phyloP scores from a whole-genome alignment of 345 rosid genomes.

The Populus alba region DNA sequence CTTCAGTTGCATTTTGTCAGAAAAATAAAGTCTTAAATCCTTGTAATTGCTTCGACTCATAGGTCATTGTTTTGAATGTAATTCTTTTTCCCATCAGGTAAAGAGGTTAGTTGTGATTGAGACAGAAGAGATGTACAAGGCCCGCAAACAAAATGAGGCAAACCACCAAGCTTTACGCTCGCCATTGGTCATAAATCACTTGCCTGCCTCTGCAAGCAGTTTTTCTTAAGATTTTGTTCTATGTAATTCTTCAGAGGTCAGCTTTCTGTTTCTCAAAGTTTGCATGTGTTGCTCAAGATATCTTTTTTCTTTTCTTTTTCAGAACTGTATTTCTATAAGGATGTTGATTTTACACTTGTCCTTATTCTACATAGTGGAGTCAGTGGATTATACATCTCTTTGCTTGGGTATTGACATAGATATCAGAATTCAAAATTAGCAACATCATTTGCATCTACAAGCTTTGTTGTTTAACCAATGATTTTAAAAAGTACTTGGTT shows the following conservation, averaged over 20 bases:
- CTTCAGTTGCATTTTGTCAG: not conserved
- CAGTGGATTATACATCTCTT: not conserved
- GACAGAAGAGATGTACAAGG: conserved; percentile 76
- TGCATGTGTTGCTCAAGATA: not conserved
- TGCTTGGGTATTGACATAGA: not conserved
- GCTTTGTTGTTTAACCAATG: not conserved
- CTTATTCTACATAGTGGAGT: not conserved
- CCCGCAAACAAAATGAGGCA: conserved; percentile 60
- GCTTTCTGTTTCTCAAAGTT: conserved; percentile 1
- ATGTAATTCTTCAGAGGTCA: conserved; percentile 13
- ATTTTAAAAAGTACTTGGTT: not conserved
- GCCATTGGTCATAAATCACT: conserved; percentile 56
- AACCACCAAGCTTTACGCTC: conserved; percentile 56
- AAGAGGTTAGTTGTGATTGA: conserved; percentile 73
- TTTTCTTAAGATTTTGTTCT: conserved; percentile 25
- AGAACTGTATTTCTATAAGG: not conserved
- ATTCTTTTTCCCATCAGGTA: conserved; percentile 38
- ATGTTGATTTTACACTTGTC: not conserved
- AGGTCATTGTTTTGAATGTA: not conserved
- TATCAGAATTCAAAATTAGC: not conserved
- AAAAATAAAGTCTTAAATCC: not conserved
- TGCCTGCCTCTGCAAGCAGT: conserved; percentile 29
- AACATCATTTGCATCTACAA: not conserved
- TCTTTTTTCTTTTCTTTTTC: not conserved
- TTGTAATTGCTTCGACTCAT: not conserved